Conservation (phyloP, 2,329 filamentous ascomycete species). For the Xylaria sp. region DNA sequence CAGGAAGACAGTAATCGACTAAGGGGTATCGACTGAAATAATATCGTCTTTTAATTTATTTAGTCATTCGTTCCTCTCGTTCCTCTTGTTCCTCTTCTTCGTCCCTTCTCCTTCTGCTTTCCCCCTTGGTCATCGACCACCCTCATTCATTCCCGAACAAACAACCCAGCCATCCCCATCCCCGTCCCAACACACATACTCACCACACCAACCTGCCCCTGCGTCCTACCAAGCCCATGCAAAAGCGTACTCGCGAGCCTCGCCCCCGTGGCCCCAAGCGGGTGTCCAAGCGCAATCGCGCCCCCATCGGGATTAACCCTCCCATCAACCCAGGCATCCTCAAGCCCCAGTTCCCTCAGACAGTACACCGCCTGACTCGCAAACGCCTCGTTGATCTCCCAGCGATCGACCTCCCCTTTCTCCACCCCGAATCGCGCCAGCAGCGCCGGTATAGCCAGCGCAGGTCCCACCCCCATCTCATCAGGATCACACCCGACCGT, state of each 20-base stretch:
- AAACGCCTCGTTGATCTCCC: slow-evolving; percentile 93
- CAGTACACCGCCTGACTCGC: slow-evolving; percentile 76
- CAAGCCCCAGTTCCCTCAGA: slow-evolving; percentile 75
- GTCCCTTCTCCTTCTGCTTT: neutral
- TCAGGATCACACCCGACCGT: slow-evolving; percentile 85
- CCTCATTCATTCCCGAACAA: slow-evolving; percentile 68
- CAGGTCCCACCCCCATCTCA: slow-evolving; percentile 94
- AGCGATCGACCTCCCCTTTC: slow-evolving; percentile 78
- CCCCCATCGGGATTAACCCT: slow-evolving; percentile 93
- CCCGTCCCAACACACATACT: slow-evolving; percentile 91
- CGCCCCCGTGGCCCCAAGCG: slow-evolving; percentile 87
- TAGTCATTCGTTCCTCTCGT: no score
- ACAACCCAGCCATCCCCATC: slow-evolving; percentile 79
- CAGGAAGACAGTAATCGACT: neutral
- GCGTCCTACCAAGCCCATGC: slow-evolving; percentile 74
- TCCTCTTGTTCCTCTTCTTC: no score
- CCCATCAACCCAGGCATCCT: slow-evolving; percentile 68
- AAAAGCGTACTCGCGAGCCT: slow-evolving; percentile 79
- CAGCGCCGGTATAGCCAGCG: slow-evolving; percentile 85
- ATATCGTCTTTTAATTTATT: no score
- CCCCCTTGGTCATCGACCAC: neutral
- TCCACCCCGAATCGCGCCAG: slow-evolving; percentile 74
- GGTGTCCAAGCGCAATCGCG: slow-evolving; percentile 93
- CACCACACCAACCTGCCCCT: slow-evolving; percentile 82
- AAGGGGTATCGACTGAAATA: neutral